phyloP scores from a whole-genome alignment of 2,329 filamentous ascomycete genomes.

The Stagonosporopsis vannaccii region DNA sequence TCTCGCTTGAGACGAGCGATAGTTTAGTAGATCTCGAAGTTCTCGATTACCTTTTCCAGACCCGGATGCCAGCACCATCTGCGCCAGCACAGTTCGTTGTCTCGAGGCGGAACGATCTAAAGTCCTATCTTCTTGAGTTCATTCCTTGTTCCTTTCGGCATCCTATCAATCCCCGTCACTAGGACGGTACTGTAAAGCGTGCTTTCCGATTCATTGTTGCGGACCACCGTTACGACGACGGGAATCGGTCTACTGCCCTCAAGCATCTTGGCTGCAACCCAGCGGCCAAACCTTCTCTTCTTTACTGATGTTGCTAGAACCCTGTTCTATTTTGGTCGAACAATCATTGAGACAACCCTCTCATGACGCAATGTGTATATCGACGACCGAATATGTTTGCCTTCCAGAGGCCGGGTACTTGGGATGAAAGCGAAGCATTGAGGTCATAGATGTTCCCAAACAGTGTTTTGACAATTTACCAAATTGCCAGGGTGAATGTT shows the following conservation, averaged over 20 bases:
- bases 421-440: not conserved
- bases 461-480: constrained; percentile 1
- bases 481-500: constrained; percentile 15
- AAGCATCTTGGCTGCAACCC: not conserved
- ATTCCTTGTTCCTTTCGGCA: constrained; percentile 4
- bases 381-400: not conserved
- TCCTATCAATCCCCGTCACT: not conserved
- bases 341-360: not conserved
- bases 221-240: not conserved
- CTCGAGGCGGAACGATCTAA: not conserved
- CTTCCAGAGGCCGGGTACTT: not conserved
- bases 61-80: not conserved
- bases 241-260: not conserved
- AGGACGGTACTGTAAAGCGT: constrained; percentile 2
- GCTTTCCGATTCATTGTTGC: constrained; percentile 1
- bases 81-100: not conserved
- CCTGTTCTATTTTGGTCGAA: not conserved
- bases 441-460: constrained; percentile 8
- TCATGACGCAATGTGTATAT: not conserved
- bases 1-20: not conserved
- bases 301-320: not conserved
- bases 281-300: not conserved
- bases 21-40: not conserved
- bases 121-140: not conserved
- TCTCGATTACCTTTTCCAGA: not conserved